Percentiles rank a stretch among this genome's conserved stretches.
Evolutionary conservation across 352 stramenopile genomes (phyloP).

Genomic region (Phytophthora tubulina): DNA sequence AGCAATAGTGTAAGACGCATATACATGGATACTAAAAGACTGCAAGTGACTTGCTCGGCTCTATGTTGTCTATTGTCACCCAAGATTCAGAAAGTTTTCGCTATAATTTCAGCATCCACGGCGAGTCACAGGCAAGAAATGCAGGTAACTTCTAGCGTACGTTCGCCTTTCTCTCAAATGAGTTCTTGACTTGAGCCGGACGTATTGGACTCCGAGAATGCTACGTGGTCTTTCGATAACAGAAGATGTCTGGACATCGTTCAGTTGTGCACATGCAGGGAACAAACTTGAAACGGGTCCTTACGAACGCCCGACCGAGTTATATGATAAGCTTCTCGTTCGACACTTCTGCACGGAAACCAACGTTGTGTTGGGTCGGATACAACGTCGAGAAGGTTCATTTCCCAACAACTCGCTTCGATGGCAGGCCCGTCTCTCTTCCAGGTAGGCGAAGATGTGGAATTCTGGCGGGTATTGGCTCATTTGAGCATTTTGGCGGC

Average conservation of each 20-base stretch:
- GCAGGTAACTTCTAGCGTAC: slow-evolving; percentile 1
- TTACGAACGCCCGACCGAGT: not conserved
- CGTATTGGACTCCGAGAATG: not conserved
- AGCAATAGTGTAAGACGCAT: not conserved
- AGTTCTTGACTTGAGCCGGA: not conserved
- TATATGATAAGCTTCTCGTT: not conserved
- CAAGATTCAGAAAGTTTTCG: slow-evolving; percentile 10
- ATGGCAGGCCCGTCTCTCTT: slow-evolving; percentile 59
- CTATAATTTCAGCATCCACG: slow-evolving; percentile 5
- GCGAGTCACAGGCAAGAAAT: not conserved
- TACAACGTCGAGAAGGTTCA: slow-evolving; percentile 1
- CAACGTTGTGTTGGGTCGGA: not conserved
- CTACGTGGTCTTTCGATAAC: not conserved
- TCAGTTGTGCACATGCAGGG: slow-evolving; percentile 7
- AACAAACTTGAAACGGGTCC: slow-evolving; percentile 16
- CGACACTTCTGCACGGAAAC: not conserved
- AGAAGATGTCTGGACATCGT: slow-evolving; percentile 6
- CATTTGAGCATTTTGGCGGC: slow-evolving; percentile 61
- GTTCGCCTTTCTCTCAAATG: slow-evolving; percentile 9
- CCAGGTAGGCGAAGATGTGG: slow-evolving; percentile 62
- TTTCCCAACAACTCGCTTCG: slow-evolving; percentile 10
- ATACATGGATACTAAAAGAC: no score
- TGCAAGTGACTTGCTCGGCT: not conserved
- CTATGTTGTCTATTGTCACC: slow-evolving; percentile 13
- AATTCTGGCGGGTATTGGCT: slow-evolving; percentile 57